Percentiles rank a stretch among this genome's conserved stretches.
Evolutionary conservation across 441 rosid genomes (phyloP).

Genomic region (Cnidoscolus chayamansa): DNA sequence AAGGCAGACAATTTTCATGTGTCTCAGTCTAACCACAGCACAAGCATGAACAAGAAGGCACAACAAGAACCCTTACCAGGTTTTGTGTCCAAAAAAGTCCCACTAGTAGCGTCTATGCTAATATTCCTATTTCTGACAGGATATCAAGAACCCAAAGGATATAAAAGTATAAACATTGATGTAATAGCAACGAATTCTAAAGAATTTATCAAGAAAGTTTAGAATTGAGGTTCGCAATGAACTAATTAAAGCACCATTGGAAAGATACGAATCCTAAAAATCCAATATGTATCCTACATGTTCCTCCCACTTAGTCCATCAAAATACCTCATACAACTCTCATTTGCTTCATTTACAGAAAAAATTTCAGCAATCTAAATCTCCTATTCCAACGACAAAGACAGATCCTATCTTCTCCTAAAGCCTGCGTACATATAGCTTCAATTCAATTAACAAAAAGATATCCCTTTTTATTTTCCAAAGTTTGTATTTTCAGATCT

Average conservation of each 20-base stretch:
- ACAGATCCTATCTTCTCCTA: not conserved
- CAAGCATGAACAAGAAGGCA: not conserved
- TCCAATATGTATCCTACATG: not conserved
- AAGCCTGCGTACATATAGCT: not conserved
- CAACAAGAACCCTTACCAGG: not conserved
- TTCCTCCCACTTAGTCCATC: not conserved
- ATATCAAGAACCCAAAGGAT: not conserved
- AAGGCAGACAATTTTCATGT: not conserved
- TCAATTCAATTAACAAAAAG: not conserved
- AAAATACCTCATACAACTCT: not conserved
- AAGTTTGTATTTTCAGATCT: not conserved
- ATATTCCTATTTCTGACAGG: not conserved
- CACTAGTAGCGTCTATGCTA: not conserved
- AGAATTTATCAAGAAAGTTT: not conserved
- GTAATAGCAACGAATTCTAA: not conserved
- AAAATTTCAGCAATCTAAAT: conserved; percentile 1
- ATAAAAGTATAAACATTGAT: not conserved
- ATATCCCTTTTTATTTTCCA: not conserved
- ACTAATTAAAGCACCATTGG: not conserved
- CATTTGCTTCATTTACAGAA: not conserved
- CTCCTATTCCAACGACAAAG: not conserved
- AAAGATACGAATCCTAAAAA: not conserved
- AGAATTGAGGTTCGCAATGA: not conserved
- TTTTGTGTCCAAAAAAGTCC: not conserved
- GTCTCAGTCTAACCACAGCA: not conserved